A percentile compares a stretch with the other conserved stretches of the same genome.
Conservation (phyloP, 805 yeast species). For the Cyberlindnera xylosilytica region DNA sequence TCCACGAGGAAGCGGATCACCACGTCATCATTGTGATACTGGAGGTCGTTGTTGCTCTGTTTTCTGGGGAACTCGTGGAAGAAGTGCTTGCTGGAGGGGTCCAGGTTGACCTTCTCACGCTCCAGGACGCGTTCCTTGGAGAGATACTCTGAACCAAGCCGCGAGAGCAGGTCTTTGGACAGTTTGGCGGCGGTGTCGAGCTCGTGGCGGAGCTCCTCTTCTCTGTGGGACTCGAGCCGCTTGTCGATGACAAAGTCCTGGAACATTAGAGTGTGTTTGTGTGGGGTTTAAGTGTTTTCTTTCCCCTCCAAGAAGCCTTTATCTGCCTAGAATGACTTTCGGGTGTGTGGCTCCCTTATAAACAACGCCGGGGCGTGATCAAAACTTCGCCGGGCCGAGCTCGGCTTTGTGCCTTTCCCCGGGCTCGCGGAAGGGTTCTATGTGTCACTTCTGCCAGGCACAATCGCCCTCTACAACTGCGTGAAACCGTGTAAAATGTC, state of each 20-base stretch:
- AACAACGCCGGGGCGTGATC: no score
- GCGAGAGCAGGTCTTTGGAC: slow-evolving; percentile 1
- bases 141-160: slow-evolving; percentile 5
- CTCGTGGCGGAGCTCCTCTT: slow-evolving; percentile 8
- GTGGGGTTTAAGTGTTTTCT: not conserved
- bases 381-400: slow-evolving; percentile 1
- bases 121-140: slow-evolving; percentile 17
- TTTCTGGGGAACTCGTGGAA: slow-evolving; percentile 28
- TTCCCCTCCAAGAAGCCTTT: not conserved
- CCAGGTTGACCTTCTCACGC: slow-evolving; percentile 15
- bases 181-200: slow-evolving; percentile 1
- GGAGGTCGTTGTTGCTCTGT: slow-evolving; percentile 27
- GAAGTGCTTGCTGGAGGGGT: slow-evolving; percentile 19
- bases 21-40: slow-evolving; percentile 28
- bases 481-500: no score
- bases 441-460: not conserved
- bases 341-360: not conserved
- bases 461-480: no score
- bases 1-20: slow-evolving; percentile 26
- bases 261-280: slow-evolving; percentile 11
- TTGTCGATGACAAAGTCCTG: slow-evolving; percentile 23
- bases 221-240: slow-evolving; percentile 18
- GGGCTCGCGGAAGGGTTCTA: not conserved
- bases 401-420: not conserved
- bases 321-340: no score